phyloP scores from a whole-genome alignment of 345 rosid species.

The Populus pruinosa region DNA sequence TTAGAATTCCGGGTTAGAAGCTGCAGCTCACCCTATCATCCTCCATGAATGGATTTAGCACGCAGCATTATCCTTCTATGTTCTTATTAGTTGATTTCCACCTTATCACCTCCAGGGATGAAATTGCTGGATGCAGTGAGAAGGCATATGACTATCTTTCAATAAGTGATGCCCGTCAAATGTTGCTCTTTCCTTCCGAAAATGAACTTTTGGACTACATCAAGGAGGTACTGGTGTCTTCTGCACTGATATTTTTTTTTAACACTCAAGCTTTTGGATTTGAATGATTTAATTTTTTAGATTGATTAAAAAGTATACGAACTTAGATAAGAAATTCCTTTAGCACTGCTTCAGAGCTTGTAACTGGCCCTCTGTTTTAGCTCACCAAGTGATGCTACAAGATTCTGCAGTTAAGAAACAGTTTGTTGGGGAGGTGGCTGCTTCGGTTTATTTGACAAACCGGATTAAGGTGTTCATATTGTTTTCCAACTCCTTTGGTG shows the following conservation, averaged over 20 bases:
- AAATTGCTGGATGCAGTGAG: conserved; percentile 99
- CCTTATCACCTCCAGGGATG: conserved; percentile 52
- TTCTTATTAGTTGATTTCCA: neutral
- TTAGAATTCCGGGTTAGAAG: neutral
- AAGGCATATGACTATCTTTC: conserved; percentile 92
- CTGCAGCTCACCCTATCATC: neutral
- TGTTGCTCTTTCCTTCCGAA: conserved; percentile 80
- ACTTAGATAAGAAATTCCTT: neutral
- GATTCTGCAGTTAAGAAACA: neutral
- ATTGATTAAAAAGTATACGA: neutral
- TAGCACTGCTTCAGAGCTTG: neutral
- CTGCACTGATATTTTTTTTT: neutral
- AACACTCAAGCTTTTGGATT: neutral
- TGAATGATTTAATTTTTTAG: neutral
- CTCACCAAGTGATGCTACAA: neutral
- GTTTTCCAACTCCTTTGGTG: neutral
- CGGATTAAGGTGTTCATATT: neutral
- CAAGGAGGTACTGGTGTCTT: conserved; percentile 51
- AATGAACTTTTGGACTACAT: conserved; percentile 65
- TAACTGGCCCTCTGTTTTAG: neutral
- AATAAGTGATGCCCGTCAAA: conserved; percentile 58
- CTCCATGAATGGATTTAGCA: neutral
- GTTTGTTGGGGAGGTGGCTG: neutral
- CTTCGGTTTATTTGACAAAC: neutral
- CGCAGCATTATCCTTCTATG: neutral